Conservation (phyloP, 345 rosid species). For the Lepidium aucheri region DNA sequence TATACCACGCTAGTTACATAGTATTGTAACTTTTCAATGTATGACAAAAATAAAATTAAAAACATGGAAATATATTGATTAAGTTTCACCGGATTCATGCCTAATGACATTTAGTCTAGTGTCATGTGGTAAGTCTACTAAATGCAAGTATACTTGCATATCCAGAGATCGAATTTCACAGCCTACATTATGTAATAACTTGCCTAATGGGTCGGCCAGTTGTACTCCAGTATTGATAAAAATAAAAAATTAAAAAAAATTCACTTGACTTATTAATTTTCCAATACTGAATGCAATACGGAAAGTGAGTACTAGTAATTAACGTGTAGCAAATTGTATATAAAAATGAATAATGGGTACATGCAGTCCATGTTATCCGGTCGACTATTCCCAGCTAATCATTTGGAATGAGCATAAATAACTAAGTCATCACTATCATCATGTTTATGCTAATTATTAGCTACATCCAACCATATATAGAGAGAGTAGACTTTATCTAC, state of each 20-base stretch:
- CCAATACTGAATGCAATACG: background rate
- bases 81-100: too few species aligned
- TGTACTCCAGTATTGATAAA: too few species aligned
- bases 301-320: background rate
- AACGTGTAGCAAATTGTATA: background rate
- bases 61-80: background rate
- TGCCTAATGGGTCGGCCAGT: too few species aligned
- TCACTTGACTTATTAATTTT: background rate
- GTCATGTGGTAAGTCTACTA: too few species aligned
- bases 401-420: constrained; percentile 12
- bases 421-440: constrained; percentile 4
- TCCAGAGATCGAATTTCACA: too few species aligned
- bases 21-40: background rate
- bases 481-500: constrained; percentile 25
- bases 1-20: background rate
- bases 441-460: constrained; percentile 13
- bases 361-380: constrained; percentile 27
- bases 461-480: constrained; percentile 13
- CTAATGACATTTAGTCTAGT: too few species aligned
- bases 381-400: constrained; percentile 16
- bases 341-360: background rate
- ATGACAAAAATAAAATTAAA: too few species aligned
- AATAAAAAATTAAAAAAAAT: too few species aligned
- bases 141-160: too few species aligned
- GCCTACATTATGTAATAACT: too few species aligned